A percentile compares a stretch with the other conserved stretches of the same genome.
These are phyloP conservation scores for Tricladium varicosporioides DNA, from an alignment of 2,329 filamentous ascomycete genomes.

Conservation along the genomic window DNA sequence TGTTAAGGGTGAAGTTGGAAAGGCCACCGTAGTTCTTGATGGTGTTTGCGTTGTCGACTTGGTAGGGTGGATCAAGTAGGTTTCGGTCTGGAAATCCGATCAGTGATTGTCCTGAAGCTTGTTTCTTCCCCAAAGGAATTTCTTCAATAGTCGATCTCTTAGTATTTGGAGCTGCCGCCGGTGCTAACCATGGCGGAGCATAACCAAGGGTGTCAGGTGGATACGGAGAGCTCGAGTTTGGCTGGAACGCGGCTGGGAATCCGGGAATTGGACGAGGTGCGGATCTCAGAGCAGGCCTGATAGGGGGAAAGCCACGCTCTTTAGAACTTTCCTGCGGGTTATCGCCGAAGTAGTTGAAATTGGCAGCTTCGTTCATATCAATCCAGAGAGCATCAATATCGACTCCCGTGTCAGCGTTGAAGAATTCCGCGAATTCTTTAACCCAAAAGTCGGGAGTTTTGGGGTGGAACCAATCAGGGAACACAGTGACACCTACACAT, in stretches of 20 bases:
- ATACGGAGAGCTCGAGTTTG: slow-evolving; percentile 29
- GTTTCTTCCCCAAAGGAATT: slow-evolving; percentile 18
- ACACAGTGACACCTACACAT: slow-evolving; percentile 59
- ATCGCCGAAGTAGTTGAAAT: slow-evolving; percentile 34
- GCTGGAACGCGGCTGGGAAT: slow-evolving; percentile 67
- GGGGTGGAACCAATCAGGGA: slow-evolving; percentile 75
- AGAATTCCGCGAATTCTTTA: slow-evolving; percentile 63
- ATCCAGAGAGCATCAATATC: slow-evolving; percentile 80
- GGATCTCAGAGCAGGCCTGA: slow-evolving; percentile 59
- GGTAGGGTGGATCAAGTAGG: slow-evolving; percentile 62
- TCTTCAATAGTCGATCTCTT: slow-evolving; percentile 16
- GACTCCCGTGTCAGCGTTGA: slow-evolving; percentile 60
- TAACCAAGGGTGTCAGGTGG: background rate
- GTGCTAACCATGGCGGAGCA: slow-evolving; percentile 29
- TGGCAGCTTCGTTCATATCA: slow-evolving; percentile 62
- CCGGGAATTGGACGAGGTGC: slow-evolving; percentile 65
- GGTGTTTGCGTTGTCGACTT: slow-evolving; percentile 56
- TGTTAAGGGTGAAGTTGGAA: slow-evolving; percentile 61
- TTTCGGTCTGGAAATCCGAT: slow-evolving; percentile 61
- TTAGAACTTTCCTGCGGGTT: background rate
- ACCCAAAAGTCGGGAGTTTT: slow-evolving; percentile 68
- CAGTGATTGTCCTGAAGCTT: slow-evolving; percentile 37
- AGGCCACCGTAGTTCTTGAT: slow-evolving; percentile 38
- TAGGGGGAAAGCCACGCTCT: slow-evolving; percentile 51
- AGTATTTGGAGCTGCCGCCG: slow-evolving; percentile 33